These are phyloP conservation scores for Yamadazyma phyllophila DNA, from an alignment of 805 yeast species.

Conservation along the genomic window DNA sequence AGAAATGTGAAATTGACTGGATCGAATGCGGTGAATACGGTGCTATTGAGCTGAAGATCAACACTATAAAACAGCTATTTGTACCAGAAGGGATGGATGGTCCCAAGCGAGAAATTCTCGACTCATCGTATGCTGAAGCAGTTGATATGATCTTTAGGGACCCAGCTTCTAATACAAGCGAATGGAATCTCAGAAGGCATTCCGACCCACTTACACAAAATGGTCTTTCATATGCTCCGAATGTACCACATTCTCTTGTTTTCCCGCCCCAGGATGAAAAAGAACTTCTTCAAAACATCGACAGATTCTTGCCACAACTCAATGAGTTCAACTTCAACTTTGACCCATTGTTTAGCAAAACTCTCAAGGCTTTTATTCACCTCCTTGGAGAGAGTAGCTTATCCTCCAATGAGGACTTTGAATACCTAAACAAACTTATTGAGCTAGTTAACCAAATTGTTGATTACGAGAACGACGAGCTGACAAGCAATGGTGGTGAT, in stretches of 20 bases:
- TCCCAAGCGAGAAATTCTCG: no score
- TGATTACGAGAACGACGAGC: conserved; percentile 28
- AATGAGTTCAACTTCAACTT: conserved; percentile 15
- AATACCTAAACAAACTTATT: conserved; percentile 12
- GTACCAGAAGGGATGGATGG: neutral
- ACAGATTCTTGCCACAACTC: conserved; percentile 10
- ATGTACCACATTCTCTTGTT: neutral
- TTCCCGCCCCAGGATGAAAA: conserved; percentile 8
- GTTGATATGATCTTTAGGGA: no score
- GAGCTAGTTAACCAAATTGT: conserved; percentile 20
- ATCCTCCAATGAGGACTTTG: conserved; percentile 7
- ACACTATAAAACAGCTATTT: conserved; percentile 1
- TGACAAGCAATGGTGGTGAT: conserved; percentile 7
- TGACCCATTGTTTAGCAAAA: conserved; percentile 8
- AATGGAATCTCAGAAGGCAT: no score
- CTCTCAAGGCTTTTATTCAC: conserved; percentile 5
- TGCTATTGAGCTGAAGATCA: conserved; percentile 5
- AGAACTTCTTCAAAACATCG: conserved; percentile 10
- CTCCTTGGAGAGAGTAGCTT: conserved; percentile 5
- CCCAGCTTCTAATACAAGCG: no score
- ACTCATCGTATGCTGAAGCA: no score
- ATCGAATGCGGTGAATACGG: conserved; percentile 4
- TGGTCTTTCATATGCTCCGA: no score
- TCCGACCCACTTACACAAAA: no score
- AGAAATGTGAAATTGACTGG: conserved; percentile 7